Evolutionary conservation across 148 eudicot genomes (phyloP), one percentile per base, ranked within the genome.

Genomic region (Camellia japonica): DNA sequence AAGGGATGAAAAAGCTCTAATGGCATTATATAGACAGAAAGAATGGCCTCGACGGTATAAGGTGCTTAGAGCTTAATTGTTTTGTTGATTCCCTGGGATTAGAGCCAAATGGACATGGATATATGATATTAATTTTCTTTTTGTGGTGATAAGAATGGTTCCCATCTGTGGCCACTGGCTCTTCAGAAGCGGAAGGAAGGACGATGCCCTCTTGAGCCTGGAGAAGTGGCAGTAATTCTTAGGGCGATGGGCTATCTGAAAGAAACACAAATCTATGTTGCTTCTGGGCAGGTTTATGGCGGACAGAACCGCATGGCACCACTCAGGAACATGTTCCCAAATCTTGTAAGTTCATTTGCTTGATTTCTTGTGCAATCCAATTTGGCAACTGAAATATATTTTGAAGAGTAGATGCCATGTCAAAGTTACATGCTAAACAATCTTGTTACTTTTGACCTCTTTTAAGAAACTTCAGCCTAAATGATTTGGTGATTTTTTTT

Each of bases 221-320:
- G 95, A 74, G 99, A 96, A 83, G 99, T 96, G 80, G 99, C 99
- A 15, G 97, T 96, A 79, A 91, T 93, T 87, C 90, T 96, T 14
- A 89, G 98, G 61, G 99, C 97, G 49, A 96, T 96, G 99, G 99
- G 99, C 56, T 96, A 96, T 70, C 91, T 98, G 5, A 96, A 92
- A 89, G 98, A 93, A 86, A 96, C 99, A 52, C 99, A 93, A 80
- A 96, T 96, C 74, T 96, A 96, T 83, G 99, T 96, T 81, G 99
- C 99, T 78, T 96, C 98, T 51, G 99, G 99, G 68, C 98, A 96
- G 86, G 99, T 96, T 70, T 96, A 93, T 82, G 99, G 98, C 80
- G 99, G 99, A 46, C 98, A 92, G 51, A 96, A 96, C 83, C 92
- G 98, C 68, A 96, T 96, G 99, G 98, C 98, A 42, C 99, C 99